A percentile compares a stretch with the other conserved stretches of the same genome.
Evolutionary conservation across 1,139 yeast species (phyloP).

Genomic region (Taphrina betulina): DNA sequence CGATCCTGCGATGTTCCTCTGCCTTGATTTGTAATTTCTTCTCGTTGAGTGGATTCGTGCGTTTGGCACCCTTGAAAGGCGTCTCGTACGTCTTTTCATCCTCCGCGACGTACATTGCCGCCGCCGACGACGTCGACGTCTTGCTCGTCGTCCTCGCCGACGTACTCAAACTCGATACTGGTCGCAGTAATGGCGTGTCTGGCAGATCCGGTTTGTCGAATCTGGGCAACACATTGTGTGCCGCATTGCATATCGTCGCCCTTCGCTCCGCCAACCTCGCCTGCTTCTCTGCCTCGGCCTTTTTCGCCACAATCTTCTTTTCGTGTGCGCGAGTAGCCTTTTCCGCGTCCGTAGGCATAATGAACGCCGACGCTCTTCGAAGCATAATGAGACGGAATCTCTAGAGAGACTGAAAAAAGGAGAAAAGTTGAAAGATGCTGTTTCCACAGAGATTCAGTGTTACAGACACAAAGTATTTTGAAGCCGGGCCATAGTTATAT

Average conservation of each 20-base stretch:
- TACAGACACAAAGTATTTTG: no score
- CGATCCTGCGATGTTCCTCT: constrained; percentile 5
- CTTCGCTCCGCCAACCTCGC: constrained; percentile 5
- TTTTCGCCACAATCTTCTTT: constrained; percentile 6
- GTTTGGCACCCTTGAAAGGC: constrained; percentile 6
- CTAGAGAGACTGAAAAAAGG: no score
- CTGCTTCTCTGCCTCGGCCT: constrained; percentile 9
- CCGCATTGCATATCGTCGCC: constrained; percentile 2
- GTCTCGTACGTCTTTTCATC: constrained; percentile 12
- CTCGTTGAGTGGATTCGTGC: constrained; percentile 12
- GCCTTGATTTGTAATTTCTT: neutral
- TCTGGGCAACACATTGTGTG: neutral
- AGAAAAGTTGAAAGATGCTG: no score
- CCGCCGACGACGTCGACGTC: neutral
- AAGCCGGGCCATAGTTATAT: no score
- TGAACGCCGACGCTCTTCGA: constrained; percentile 17
- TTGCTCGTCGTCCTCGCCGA: neutral
- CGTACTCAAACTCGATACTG: neutral
- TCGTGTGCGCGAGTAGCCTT: constrained; percentile 9
- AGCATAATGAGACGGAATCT: constrained; percentile 9
- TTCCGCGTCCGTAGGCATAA: constrained; percentile 11
- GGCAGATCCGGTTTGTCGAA: neutral
- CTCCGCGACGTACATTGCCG: no score
- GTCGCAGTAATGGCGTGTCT: neutral
- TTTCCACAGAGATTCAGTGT: no score